phyloP scores from a whole-genome alignment of 2,329 filamentous ascomycete genomes.

The Fusarium austroafricanum region DNA sequence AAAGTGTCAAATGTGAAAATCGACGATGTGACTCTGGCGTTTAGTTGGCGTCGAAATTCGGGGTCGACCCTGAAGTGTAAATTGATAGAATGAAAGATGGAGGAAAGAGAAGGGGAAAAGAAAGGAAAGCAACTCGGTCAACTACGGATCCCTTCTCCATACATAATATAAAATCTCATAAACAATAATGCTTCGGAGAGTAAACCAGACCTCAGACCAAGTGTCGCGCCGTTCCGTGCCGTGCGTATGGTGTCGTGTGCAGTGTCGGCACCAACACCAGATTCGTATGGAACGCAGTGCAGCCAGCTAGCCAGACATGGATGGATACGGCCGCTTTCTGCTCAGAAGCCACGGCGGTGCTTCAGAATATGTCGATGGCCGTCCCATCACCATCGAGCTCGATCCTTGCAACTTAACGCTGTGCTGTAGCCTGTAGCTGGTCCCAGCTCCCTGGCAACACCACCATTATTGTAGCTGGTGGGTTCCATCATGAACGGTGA shows the following conservation, averaged over 20 bases:
- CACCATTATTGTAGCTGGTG: constrained; percentile 1
- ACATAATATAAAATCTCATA: constrained; percentile 25
- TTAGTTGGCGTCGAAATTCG: constrained; percentile 13
- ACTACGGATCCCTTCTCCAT: constrained; percentile 13
- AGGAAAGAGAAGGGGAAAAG: not conserved
- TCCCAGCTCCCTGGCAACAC: constrained; percentile 11
- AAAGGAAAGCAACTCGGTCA: constrained; percentile 4
- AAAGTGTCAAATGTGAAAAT: not conserved
- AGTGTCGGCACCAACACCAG: constrained; percentile 1
- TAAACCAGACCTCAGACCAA: constrained; percentile 15
- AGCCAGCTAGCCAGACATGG: constrained; percentile 12
- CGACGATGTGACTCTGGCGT: constrained; percentile 20
- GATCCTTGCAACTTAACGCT: constrained; percentile 35
- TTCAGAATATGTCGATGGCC: constrained; percentile 43
- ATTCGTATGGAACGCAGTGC: constrained; percentile 1
- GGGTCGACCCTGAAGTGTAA: constrained; percentile 10
- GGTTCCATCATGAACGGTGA: constrained; percentile 26
- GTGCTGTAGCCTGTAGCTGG: not conserved
- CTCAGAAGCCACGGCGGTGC: constrained; percentile 35
- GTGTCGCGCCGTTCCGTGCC: constrained; percentile 17
- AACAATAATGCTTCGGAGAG: constrained; percentile 9
- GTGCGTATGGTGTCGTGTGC: constrained; percentile 12
- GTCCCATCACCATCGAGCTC: constrained; percentile 36
- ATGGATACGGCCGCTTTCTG: constrained; percentile 24
- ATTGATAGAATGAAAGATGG: constrained; percentile 1